Evolutionary conservation across 2,329 filamentous ascomycete species (phyloP), one percentile per base, ranked within the genome.

Genomic region (Lecanosticta acicola): DNA sequence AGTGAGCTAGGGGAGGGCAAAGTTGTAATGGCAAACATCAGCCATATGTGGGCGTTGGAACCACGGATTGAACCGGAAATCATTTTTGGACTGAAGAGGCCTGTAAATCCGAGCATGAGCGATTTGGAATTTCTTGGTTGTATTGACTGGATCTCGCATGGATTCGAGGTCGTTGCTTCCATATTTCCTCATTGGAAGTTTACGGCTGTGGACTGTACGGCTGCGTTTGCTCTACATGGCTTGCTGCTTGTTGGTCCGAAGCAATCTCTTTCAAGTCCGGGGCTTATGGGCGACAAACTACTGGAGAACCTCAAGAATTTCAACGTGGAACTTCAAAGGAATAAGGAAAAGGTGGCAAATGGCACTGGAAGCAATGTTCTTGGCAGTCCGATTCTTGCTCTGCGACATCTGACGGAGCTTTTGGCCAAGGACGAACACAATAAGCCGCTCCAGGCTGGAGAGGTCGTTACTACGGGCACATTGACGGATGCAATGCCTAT

Each of bases 171-270:
- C 7, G 51, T 54, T 10, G 43, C 46, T n/a, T 50, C 46, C 7
- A 41, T 56, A 20, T 56, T 41, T 32, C 54, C 54, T 7, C 51
- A 53, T 32, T 56, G 54, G 54, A 54, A 49, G 21, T 56, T 56
- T 18, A 56, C 54, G 4, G 51, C 54, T 19, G 50, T 49, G 1
- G 54, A 56, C 26, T 48, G 51, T 2, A 56, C 54, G 19, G 54
- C 51, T 2, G 54, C 47, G 9, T 56, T 54, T 33, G 54, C 54
- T 9, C 21, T 56, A 10, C 54, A 56, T 49, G 54, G 49, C 3
- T 35, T 57, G 3, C 32, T 55, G 13, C 52, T 55, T 29, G 52
- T 55, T 9, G 54, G 54, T 5, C 48, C 54, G 3, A 39, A 41
- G 20, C 41, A 37, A 17, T 40, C 24, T 36, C 33, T 56, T 13